Base-by-base conservation (phyloP, 495 filamentous ascomycete species). In the Aspergillus haitiensis region DNA sequence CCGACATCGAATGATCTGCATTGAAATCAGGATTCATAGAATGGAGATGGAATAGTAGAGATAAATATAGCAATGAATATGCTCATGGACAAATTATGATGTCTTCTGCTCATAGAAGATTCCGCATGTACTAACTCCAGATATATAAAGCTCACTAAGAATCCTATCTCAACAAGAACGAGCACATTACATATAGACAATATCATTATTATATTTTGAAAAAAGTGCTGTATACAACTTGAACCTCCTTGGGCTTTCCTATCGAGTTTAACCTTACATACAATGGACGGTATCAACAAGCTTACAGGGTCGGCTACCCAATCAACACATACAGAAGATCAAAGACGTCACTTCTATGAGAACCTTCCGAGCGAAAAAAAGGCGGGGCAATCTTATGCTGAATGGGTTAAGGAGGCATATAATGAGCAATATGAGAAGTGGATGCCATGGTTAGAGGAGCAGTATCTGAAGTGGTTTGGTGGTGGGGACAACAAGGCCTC, bases 361-460 rank as follows among this genome's bases (percentile, higher is more conserved):
- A 62, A 40, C 44, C 59, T 62, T 16, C 64, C 64, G 7, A 47
- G 11, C 1, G 42, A 57, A 10, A 36, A 64, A 12, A 56, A 65
- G 18, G 11, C 71, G 15, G 64, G 70, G 32, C 70, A 79, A 45
- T 63, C 72, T 6, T 78, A 77, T 63, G 58, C 61, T 7, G 81
- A 87, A 64, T 84, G 82, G 82, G 74, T 76, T 15, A 81, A 78
- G 59, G 68, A 84, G 48, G 77, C 73, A 11, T 88, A 87, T 76
- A 82, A 85, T 68, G 69, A 81, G 10, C 82, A 88, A 65, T 89
- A 90, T 67, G 84, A 89, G 63, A 79, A 76, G 52, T 90, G 87
- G 88, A 82, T 88, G 72, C 87, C 88, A 6, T 91, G 87, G 86
- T 77, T 89, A 37, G 88, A 91, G 64, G 88, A 90, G 70, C 70